Base-by-base conservation (phyloP, 2,329 filamentous ascomycete genomes). In the Trichoderma brevicompactum region DNA sequence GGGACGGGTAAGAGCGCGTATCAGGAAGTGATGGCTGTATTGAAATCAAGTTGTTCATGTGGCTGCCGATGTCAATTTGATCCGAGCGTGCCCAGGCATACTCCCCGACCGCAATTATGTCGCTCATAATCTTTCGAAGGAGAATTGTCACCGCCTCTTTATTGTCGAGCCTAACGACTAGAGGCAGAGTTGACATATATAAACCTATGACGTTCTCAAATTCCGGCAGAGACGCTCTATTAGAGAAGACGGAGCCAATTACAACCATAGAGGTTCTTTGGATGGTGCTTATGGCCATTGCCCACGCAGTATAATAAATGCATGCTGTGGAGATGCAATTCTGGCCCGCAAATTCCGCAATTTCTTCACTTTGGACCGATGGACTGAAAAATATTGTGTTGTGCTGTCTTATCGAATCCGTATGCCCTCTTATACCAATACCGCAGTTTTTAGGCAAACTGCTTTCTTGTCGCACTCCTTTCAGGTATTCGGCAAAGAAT, bases 291-390 rank as follows among this genome's bases (percentile, higher is more conserved):
- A 65, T 62, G 12, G 64, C 56, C 64, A 65, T 65, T 46, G 64
- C 64, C 64, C 64, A 65, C 1, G 64, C 64, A 9, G 64, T 65
- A 40, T 61, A 62, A 48, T 65, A 62, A 15, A 65, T 9, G 10
- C 55, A 65, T 12, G 64, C 64, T 13, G 44, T 15, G 4, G 64
- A 65, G 19, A 65, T 32, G 19, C 41, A 17, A 5, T 23, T 41
- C 15, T 28, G 40, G n/a, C 2, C 15, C 5, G 64, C 64, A 53
- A 65, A 61, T 2, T 28, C 28, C 23, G 43, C 34, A n/a, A 61
- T 49, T 17, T 65, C 64, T 0, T 55, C 13, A 1, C 19, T 32
- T 1, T 3, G 2, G 5, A 34, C 53, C 1, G 53, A 41, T 9
- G 53, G 12, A 10, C 38, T 19, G 13, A 56, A 56, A 7, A 56